A percentile compares a stretch with the other conserved stretches of the same genome.
These are phyloP conservation scores for Glycyrrhiza uralensis DNA, from an alignment of 306 rosid genomes.

Conservation along the genomic window DNA sequence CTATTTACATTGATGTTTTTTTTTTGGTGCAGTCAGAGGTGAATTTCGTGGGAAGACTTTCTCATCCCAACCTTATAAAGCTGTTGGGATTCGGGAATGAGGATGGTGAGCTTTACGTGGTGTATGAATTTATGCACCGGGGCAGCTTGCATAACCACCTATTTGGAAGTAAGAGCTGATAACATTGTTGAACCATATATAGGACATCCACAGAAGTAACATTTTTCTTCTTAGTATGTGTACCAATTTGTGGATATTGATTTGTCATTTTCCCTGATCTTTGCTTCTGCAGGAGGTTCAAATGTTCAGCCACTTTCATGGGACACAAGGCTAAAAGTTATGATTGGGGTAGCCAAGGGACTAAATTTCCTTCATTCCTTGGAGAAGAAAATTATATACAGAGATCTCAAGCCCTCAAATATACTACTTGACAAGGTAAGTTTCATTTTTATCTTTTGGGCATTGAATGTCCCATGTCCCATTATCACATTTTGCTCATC, in stretches of 20 bases:
- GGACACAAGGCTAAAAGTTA: conserved; percentile 66
- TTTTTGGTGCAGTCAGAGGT: conserved; percentile 86
- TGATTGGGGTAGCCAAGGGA: conserved; percentile 89
- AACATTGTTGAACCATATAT: no score
- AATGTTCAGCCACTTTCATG: conserved; percentile 69
- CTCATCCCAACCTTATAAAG: conserved; percentile 87
- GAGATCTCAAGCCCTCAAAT: conserved; percentile 89
- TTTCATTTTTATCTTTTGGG: no score
- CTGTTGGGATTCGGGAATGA: conserved; percentile 68
- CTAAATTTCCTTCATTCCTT: conserved; percentile 76
- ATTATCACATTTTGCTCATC: conserved; percentile 22
- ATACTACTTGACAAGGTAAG: conserved; percentile 78
- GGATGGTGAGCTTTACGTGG: conserved; percentile 49
- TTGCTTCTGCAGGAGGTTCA: conserved; percentile 63
- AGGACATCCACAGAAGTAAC: not conserved
- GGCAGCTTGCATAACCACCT: conserved; percentile 87
- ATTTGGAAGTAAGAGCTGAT: conserved; percentile 72
- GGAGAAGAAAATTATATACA: conserved; percentile 66
- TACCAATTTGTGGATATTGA: not conserved
- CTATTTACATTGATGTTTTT: not conserved
- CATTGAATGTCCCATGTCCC: no score
- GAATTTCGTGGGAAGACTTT: conserved; percentile 84
- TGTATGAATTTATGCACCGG: conserved; percentile 73
- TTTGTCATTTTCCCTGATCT: not conserved
- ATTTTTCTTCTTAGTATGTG: not conserved